Base-by-base conservation (phyloP, 805 yeast genomes). In the Metschnikowia henanensis region DNA sequence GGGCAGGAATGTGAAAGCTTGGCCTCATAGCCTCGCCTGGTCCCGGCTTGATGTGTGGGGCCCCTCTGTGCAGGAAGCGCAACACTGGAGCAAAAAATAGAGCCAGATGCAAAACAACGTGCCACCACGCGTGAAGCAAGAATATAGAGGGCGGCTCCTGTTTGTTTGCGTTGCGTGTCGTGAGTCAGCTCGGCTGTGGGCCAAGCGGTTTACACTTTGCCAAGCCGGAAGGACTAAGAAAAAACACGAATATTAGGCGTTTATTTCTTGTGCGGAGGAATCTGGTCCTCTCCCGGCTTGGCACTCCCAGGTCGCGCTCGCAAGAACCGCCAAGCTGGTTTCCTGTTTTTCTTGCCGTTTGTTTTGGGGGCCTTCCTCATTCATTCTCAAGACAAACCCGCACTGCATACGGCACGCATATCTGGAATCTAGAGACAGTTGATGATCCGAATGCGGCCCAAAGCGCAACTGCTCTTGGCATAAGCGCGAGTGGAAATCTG, bases 1-100 rank as follows among this genome's bases (percentile, higher is more conserved):
- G 34, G 37, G 22, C 43, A 39, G 43, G 38, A 39, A 21, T 26
- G 21, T 10, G 34, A 33, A 34, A 30, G 25, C 43, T 39, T 39
- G 43, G 36, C 37, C 25, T 23, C 32, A 37, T 21, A 38, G 42
- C 36, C 31, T 18, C 30, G 42, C 41, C 36, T 3, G 9, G n/a
- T n/a, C n/a, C n/a, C n/a, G n/a, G n/a, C n/a, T n/a, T 10, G 15
- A 8, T 5, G 12, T 31, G 15, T 18, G 23, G 34, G 34, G 22
- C n/a, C 22, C 5, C 13, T 7, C n/a, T 17, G 22, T 31, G 34
- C 34, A 31, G 34, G 34, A 19, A 17, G 10, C 18, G 7, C 32
- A 15, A 17, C 32, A 17, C n/a, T n/a, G n/a, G n/a, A n/a, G n/a
- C n/a, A n/a, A n/a, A n/a, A n/a, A n/a, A n/a, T n/a, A n/a, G n/a